These are phyloP conservation scores for Pelargonium cotyledonis DNA, from an alignment of 441 rosid genomes.

Conservation along the genomic window DNA sequence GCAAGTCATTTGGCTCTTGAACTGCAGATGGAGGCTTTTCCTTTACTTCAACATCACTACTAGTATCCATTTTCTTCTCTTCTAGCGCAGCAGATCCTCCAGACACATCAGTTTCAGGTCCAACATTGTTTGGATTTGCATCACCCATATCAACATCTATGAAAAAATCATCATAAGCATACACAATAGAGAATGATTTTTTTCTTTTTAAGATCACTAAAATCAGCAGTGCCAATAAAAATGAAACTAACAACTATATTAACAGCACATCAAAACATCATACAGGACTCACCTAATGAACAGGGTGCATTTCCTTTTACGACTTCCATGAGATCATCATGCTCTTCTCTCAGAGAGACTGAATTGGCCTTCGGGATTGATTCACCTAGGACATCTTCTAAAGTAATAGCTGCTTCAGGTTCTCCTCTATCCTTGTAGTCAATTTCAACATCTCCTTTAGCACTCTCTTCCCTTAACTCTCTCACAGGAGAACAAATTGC, in stretches of 20 bases:
- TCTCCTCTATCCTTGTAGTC: neutral
- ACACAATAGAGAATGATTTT: neutral
- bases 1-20: neutral
- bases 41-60: neutral
- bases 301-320: neutral
- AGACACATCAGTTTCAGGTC: neutral
- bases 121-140: neutral
- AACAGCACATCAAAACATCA: neutral
- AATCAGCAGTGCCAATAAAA: neutral
- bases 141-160: neutral
- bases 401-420: neutral
- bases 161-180: neutral
- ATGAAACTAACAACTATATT: neutral
- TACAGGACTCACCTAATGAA: neutral
- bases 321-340: neutral
- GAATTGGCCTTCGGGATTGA: neutral
- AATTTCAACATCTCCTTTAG: neutral
- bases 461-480: neutral
- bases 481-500: neutral
- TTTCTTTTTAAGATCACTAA: neutral
- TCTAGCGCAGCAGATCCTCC: too few species aligned
- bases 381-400: neutral
- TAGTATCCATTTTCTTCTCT: conserved; percentile 2
- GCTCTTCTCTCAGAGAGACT: neutral
- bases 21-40: neutral